Evolutionary conservation across 108 stramenopile genomes (phyloP), one percentile per base, ranked within the genome.

Genomic region (Tribonema minus): DNA sequence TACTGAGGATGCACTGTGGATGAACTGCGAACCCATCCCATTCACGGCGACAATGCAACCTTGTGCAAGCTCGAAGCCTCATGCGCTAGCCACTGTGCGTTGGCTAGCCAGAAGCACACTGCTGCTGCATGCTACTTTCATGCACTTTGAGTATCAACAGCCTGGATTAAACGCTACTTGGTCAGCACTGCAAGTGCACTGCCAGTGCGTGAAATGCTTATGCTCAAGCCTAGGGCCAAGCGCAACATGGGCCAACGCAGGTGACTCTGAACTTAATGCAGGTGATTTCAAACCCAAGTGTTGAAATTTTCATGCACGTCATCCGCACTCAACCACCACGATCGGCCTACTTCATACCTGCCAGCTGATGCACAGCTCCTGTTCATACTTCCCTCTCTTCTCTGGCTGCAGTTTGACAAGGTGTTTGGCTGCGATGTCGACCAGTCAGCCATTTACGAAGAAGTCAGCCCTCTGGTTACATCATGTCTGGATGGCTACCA

Each of bases 401-500:
- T 6, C 6, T 12, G 9, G 15, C 33, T 61, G 23, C 1, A 6
- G 1, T n/a, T 36, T 35, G n/a, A 3, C 20, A 58, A 94, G 84
- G 98, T 98, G 26, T 99, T 96, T 90, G 95, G 93, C 65, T 91
- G 89, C 0, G 91, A 94, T 78, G 87, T 91, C 59, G 73, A 80
- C 3, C 95, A 98, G 84, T 86, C 86, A 61, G 87, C 86, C 68
- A 87, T 98, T 23, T 98, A 96, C 84, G 92, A 91, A 67, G 95
- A 98, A 71, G 94, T 98, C 2, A 91, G 93, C 41, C 93, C 92
- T 1, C 85, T 99, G 71, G 95, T 94, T 0, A 83, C 94, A 37
- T 90, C 89, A 77, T 96, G 95, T 1, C 89, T 96, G 68, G 95
- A 99, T 85, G 98, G 98, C 41, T 99, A 90, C 88, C 97, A 96